Evolutionary conservation across 331 rosid genomes (phyloP), one percentile per base, ranked within the genome.

Genomic region (Rosa hybrid): DNA sequence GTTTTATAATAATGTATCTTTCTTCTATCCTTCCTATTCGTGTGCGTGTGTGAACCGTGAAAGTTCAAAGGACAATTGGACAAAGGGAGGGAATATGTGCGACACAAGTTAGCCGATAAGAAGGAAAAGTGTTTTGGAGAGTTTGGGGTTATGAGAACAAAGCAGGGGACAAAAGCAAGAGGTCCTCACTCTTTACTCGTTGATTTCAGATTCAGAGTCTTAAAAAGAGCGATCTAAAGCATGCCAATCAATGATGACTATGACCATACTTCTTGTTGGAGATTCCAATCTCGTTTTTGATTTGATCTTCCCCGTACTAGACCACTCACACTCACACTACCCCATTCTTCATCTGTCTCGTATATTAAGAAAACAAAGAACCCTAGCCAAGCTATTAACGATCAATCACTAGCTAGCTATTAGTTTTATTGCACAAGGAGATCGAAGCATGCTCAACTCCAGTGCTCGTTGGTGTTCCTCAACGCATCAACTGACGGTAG

Each of bases 161-260:
- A 70, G 54, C 51, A 64, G 65, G 81, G 81, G 70, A 84, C 87
- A 84, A 84, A 79, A 78, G 85, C 23, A 75, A 59, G 70, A 68
- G 71, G 23, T 83, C 57, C 41, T 53, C 30, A 25, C 64, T 68
- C 71, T 64, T 34, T 30, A 64, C 70, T 64, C 44, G 44, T 13
- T 64, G 45, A 64, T 64, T 64, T 65, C 14, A 54, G 48, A 75
- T 27, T 27, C 67, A 49, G 76, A 49, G 76, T 71, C 68, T 54
- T 30, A 65, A 65, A 64, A 71, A 84, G 77, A 67, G 83, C 44
- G 76, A 23, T 65, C 72, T 68, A 34, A 82, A 64, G 82, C 75
- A 74, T 27, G 42, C n/a, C 69, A 63, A 81, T 67, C 71, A 73
- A 44, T 51, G 71, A 38, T 21, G 72, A 76, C 60, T 5, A 6